These are phyloP conservation scores for Neofusicoccum ribis DNA, from an alignment of 2,329 filamentous ascomycete genomes.

Conservation along the genomic window DNA sequence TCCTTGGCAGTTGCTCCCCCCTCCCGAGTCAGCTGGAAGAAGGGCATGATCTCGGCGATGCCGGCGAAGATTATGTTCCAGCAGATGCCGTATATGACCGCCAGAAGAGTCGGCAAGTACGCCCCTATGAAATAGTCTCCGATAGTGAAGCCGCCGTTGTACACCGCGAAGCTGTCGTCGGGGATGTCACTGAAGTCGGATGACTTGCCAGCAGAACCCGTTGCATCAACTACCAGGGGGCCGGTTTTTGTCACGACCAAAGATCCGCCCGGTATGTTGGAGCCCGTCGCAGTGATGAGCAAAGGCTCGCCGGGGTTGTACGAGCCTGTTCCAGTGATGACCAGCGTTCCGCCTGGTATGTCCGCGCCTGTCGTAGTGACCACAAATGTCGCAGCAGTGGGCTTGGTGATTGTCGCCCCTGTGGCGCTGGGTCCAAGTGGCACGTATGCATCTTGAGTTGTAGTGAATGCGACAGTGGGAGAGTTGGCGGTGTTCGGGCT, in stretches of 20 bases:
- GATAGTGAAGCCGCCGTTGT: not conserved
- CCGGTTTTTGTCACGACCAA: not conserved
- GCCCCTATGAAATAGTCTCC: conserved; percentile 23
- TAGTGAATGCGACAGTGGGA: not conserved
- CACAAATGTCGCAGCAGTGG: not conserved
- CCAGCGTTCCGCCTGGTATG: not conserved
- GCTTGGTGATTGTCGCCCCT: not conserved
- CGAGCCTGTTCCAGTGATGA: not conserved
- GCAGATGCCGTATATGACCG: conserved; percentile 16
- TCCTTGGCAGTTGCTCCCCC: not conserved
- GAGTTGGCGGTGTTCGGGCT: not conserved
- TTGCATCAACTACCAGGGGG: not conserved
- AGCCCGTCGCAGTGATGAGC: not conserved
- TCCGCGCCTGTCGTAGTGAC: not conserved
- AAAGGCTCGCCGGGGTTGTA: not conserved
- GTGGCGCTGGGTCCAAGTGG: not conserved
- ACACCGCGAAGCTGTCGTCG: not conserved
- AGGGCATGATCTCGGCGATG: conserved; percentile 17
- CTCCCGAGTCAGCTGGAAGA: conserved; percentile 1
- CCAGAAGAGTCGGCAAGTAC: conserved; percentile 18
- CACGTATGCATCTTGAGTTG: not conserved
- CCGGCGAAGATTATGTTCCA: conserved; percentile 17
- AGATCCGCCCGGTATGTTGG: not conserved
- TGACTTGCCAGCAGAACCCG: not conserved
- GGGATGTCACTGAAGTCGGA: not conserved